phyloP scores from a whole-genome alignment of 306 rosid species.

The Nissolia schottii region DNA sequence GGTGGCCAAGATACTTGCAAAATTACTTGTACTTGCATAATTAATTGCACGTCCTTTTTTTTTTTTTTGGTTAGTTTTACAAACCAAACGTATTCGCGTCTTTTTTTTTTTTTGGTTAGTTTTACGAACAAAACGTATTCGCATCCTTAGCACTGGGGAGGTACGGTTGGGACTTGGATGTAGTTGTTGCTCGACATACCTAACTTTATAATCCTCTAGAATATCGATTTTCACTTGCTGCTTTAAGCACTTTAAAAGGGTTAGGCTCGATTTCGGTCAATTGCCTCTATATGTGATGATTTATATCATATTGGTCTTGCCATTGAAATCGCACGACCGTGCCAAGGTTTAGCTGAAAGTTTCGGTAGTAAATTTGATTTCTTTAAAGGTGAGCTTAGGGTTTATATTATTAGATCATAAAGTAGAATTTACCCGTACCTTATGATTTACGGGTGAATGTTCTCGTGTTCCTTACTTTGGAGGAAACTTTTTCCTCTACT shows the following conservation, averaged over 20 bases:
- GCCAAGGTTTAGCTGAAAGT: too few relatives aligned
- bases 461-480: too few relatives aligned
- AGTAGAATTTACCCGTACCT: too few relatives aligned
- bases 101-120: too few relatives aligned
- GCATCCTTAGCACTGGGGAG: neutral
- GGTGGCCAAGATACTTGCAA: constrained; percentile 31
- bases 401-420: too few relatives aligned
- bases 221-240: neutral
- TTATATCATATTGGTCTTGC: too few relatives aligned
- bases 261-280: neutral
- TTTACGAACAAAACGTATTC: constrained; percentile 19
- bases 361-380: too few relatives aligned
- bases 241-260: neutral
- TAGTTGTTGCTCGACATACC: neutral
- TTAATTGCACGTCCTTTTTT: constrained; percentile 23
- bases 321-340: too few relatives aligned
- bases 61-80: constrained; percentile 18
- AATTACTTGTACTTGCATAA: constrained; percentile 30
- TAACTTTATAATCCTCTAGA: neutral
- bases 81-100: neutral
- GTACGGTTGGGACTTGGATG: neutral
- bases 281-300: neutral
- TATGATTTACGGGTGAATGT: too few relatives aligned
- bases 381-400: too few relatives aligned
- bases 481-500: too few relatives aligned